Evolutionary conservation across 805 yeast genomes (phyloP).

Genomic region (Debaryomyces tyrocola): DNA sequence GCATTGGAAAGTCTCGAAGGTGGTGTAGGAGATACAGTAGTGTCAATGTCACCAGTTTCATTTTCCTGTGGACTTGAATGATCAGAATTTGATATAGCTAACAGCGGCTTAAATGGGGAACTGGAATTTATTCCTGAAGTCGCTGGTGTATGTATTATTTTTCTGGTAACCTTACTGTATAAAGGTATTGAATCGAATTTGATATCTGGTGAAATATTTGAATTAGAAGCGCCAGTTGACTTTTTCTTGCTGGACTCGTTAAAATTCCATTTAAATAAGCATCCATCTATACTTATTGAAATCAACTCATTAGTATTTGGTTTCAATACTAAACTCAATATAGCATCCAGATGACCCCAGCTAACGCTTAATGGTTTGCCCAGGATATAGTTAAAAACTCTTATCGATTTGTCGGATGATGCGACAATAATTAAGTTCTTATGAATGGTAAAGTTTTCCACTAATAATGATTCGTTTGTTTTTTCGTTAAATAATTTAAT

Average conservation of each 20-base stretch:
- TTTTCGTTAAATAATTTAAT: conserved; percentile 43
- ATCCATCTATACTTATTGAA: conserved; percentile 54
- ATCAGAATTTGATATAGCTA: not conserved
- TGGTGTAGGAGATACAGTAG: conserved; percentile 20
- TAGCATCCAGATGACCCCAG: conserved; percentile 56
- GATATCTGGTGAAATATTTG: not conserved
- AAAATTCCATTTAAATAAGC: conserved; percentile 50
- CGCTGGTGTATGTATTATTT: conserved; percentile 22
- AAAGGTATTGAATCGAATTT: conserved; percentile 13
- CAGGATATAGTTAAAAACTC: conserved; percentile 44
- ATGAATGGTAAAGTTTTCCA: conserved; percentile 43
- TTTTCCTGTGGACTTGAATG: not conserved
- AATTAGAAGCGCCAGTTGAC: not conserved
- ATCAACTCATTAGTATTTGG: conserved; percentile 24
- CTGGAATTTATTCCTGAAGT: conserved; percentile 5
- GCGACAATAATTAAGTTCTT: conserved; percentile 38
- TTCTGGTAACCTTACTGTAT: conserved; percentile 31
- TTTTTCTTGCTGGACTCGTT: conserved; percentile 1
- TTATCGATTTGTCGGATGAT: conserved; percentile 57
- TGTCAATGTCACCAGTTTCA: not conserved
- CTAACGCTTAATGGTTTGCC: conserved; percentile 50
- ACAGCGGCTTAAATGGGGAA: not conserved
- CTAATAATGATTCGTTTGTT: conserved; percentile 40
- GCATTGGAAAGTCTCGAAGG: conserved; percentile 23
- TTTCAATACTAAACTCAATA: conserved; percentile 39